phyloP scores from a whole-genome alignment of 371 early-diverging fungal species.

The Mucor indicus region DNA sequence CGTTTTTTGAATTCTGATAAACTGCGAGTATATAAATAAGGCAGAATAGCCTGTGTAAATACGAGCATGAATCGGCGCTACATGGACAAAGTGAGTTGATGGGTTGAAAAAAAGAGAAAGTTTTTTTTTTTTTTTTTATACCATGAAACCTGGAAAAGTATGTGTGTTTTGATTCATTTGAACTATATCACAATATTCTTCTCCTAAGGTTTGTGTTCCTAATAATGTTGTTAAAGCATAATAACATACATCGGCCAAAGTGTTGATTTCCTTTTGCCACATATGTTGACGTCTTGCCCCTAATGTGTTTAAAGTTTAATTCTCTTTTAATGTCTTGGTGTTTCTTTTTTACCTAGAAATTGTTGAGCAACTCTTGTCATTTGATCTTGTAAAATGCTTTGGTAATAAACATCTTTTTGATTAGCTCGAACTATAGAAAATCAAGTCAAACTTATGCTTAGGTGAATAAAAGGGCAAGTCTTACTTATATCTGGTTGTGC shows the following conservation, averaged over 20 bases:
- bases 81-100: neutral
- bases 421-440: conserved; percentile 68
- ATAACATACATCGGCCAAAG: conserved; percentile 66
- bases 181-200: conserved; percentile 90
- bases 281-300: conserved; percentile 61
- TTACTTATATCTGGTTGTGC: conserved; percentile 82
- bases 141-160: conserved; percentile 50
- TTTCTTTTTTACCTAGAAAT: conserved; percentile 50
- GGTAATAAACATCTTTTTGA: conserved; percentile 85
- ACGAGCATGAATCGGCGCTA: conserved; percentile 55
- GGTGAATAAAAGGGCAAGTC: neutral
- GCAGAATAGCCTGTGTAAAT: conserved; percentile 53
- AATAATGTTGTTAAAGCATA: conserved; percentile 70
- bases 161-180: conserved; percentile 53
- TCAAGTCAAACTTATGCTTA: neutral
- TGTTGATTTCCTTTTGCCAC: conserved; percentile 65
- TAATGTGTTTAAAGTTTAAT: neutral
- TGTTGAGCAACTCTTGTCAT: conserved; percentile 62
- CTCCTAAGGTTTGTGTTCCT: conserved; percentile 87
- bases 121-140: conserved; percentile 20
- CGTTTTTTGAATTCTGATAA: conserved; percentile 46
- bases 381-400: conserved; percentile 60
- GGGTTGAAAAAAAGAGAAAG: neutral
- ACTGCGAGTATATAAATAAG: conserved; percentile 56
- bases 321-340: neutral